A percentile compares a stretch with the other conserved stretches of the same genome.
Evolutionary conservation across 441 rosid species (phyloP).

Genomic region (Macaranga tanarius): DNA sequence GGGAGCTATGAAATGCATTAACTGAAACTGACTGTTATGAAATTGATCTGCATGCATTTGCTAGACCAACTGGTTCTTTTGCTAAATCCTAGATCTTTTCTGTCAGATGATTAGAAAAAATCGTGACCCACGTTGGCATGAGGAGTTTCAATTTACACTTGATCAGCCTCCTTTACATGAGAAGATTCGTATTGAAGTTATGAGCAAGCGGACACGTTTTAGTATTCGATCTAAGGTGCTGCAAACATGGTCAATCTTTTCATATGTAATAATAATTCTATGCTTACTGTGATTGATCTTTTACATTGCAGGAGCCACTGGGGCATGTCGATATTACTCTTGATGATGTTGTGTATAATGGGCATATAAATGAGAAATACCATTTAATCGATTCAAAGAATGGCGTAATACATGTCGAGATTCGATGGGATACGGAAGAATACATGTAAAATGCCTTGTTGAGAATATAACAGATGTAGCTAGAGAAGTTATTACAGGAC

Average conservation of each 20-base stretch:
- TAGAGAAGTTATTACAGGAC: background rate
- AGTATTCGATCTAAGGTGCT: conserved; percentile 70
- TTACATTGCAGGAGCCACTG: conserved; percentile 54
- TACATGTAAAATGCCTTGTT: background rate
- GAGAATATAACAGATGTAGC: background rate
- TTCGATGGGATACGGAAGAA: conserved; percentile 60
- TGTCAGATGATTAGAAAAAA: conserved; percentile 63
- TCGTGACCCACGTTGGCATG: conserved; percentile 82
- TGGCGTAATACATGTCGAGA: conserved; percentile 72
- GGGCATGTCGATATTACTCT: conserved; percentile 87
- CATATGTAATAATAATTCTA: background rate
- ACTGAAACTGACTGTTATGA: background rate
- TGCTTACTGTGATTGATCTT: background rate
- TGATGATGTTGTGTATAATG: conserved; percentile 70
- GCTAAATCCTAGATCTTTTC: background rate
- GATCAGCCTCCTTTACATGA: conserved; percentile 86
- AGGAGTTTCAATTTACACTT: conserved; percentile 77
- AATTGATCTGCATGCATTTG: background rate
- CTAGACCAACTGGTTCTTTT: background rate
- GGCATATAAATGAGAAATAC: conserved; percentile 79
- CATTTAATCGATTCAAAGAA: conserved; percentile 80
- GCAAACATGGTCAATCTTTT: background rate
- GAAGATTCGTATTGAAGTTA: conserved; percentile 67
- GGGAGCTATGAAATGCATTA: background rate
- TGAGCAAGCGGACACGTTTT: conserved; percentile 67